Evolutionary conservation across 306 rosid species (phyloP), one percentile per base, ranked within the genome.

Genomic region (Dicorynia guianensis): DNA sequence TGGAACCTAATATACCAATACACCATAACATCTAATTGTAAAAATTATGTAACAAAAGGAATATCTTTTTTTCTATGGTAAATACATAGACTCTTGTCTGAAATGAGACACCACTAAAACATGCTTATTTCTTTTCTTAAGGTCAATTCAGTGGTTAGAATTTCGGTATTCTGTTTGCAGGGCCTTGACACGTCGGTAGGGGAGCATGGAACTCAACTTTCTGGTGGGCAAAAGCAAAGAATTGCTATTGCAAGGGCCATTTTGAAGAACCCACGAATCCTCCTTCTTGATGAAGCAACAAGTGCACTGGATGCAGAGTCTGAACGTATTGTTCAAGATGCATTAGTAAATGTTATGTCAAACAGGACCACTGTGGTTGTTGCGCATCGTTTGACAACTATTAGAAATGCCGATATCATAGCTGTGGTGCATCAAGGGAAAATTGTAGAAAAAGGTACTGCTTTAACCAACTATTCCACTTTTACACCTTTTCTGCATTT

Each of bases 151-250:
- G 12, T 60, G 39, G 25, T 54, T 38, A 38, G 30, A 14, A 43
- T 34, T 49, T 17, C 7, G 33, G 76, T 13, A 30, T 53, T 75
- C 39, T 49, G 19, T 65, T 75, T 71, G n/a, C 52, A 95, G 97
- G 98, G 98, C 36, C 82, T 90, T 48, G 85, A 92, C 69, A 92
- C 98, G 5, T 74, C 83, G 88, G 93, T 87, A 36, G 98, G 98
- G 19, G 97, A 89, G 80, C 90, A 88, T 74, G 98, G 97, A 48
- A 92, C 97, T 46, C 96, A 89, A 67, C 87, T 95, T 72, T 95
- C 98, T 8, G 98, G 98, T n/a, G 98, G 98, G 2, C 98, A 95
- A 80, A 95, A 92, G 91, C 98, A 95, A 71, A 87, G 96, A 81
- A 89, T 95, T 83, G 98, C 98, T 49, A 92, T 95, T 68, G 96